Base-by-base conservation (phyloP, 139 green algal species). In the Haematococcus sp. region DNA sequence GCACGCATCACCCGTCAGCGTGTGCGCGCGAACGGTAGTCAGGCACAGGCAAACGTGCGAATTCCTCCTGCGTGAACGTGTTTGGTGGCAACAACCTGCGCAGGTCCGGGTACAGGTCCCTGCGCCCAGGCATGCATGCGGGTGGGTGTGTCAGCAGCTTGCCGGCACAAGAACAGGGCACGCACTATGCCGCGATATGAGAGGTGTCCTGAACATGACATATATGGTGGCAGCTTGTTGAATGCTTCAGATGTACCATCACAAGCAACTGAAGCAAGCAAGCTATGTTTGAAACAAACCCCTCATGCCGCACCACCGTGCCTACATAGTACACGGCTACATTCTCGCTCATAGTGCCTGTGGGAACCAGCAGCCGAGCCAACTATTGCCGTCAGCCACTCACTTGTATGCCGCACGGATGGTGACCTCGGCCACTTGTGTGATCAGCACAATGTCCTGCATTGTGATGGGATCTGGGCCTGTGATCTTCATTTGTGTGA, bases 361-460 rank as follows among this genome's bases (percentile, higher is more conserved):
- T n/a, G n/a, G n/a, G n/a, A 49, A 49, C 40, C 40, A 49, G 5
- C 59, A 35, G 28, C 5, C 27, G 4, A 9, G 61, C 15, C 16
- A 32, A 28, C 43, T 23, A 27, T 35, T 27, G 28, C 17, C 66
- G 4, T 17, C 44, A 44, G 13, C n/a, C 7, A 19, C 63, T 73
- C 33, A 79, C 31, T 75, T 79, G 67, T 90, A 91, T 17, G 85
- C 82, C n/a, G 60, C 70, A 5, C 60, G 61, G 49, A 93, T 88
- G 30, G 88, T 93, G 27, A 59, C 76, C 35, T 93, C 80, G 2
- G 84, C 81, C 28, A 93, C 86, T 25, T 76, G 76, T 40, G 81
- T 83, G 4, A 85, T 81, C 2, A 76, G 56, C 30, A 73, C 68
- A 43, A 91, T 87, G 55, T 82, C 75, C 16, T 71, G 63, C 51